These are phyloP conservation scores for Warburgia ugandensis DNA, from an alignment of 164 flowering plant genomes.

Conservation along the genomic window DNA sequence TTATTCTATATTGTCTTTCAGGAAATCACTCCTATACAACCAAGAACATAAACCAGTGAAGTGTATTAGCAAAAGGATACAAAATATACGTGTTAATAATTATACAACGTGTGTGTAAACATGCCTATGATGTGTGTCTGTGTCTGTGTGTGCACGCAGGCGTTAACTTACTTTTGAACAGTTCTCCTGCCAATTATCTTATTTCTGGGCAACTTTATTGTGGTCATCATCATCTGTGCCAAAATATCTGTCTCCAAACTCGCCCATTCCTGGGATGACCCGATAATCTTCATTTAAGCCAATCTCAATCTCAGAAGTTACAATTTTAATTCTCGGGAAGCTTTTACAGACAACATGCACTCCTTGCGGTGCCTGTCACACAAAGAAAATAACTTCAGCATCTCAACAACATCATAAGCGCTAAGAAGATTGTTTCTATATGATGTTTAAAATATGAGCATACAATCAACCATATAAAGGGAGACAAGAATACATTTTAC, in stretches of 20 bases:
- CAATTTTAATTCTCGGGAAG: constrained; percentile 53
- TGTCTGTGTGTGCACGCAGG: neutral
- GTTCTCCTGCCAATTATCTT: too few relatives aligned
- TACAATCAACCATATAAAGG: neutral
- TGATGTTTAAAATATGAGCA: neutral
- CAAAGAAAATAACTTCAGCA: neutral
- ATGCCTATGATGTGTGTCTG: too few relatives aligned
- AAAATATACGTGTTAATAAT: too few relatives aligned
- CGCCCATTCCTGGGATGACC: constrained; percentile 88
- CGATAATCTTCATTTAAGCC: constrained; percentile 34
- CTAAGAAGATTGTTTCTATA: neutral
- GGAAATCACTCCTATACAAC: too few relatives aligned
- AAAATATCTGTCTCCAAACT: constrained; percentile 78
- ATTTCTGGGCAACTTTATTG: neutral
- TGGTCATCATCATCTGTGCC: constrained; percentile 30
- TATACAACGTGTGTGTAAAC: too few relatives aligned
- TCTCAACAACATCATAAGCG: too few relatives aligned
- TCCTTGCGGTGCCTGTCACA: constrained; percentile 90
- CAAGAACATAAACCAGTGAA: too few relatives aligned
- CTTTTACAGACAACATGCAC: constrained; percentile 55
- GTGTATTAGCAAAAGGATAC: too few relatives aligned
- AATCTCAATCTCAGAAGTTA: constrained; percentile 74
- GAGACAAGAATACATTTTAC: too few relatives aligned
- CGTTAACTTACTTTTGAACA: neutral
- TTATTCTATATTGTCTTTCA: too few relatives aligned